These are phyloP conservation scores for Phytopythium aichiense DNA, from an alignment of 352 stramenopile species.

Conservation along the genomic window DNA sequence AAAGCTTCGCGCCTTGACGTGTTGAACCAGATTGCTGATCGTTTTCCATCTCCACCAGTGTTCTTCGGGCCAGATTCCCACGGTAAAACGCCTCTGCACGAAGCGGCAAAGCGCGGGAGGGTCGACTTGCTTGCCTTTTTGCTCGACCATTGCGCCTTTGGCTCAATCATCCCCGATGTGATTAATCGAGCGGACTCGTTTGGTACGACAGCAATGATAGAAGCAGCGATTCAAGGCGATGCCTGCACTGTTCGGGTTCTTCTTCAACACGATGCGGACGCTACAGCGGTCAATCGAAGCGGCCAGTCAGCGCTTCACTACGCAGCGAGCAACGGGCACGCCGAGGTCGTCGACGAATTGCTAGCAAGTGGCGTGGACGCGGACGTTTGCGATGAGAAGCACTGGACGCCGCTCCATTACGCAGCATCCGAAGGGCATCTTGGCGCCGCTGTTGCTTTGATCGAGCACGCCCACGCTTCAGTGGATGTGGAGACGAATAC, in stretches of 20 bases:
- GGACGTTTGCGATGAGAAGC: background rate
- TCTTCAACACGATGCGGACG: background rate
- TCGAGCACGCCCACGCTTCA: background rate
- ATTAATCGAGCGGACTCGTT: conserved; percentile 6
- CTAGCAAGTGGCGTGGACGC: background rate
- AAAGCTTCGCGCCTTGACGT: background rate
- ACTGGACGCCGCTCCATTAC: background rate
- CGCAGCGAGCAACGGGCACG: background rate
- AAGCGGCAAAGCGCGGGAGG: conserved; percentile 4
- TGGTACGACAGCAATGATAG: conserved; percentile 9
- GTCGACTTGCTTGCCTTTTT: background rate
- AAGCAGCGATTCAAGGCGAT: conserved; percentile 3
- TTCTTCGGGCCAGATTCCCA: background rate
- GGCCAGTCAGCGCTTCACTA: conserved; percentile 12
- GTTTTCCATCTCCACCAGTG: background rate
- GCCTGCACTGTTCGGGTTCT: background rate
- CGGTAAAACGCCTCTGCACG: background rate
- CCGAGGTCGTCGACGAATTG: background rate
- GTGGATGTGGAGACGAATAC: conserved; percentile 3
- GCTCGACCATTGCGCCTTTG: background rate
- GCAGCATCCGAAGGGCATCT: background rate
- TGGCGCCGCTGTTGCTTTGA: background rate
- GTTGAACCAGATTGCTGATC: background rate
- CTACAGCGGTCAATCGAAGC: conserved; percentile 3
- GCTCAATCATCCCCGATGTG: background rate